Evolutionary conservation across 495 filamentous ascomycete species (phyloP), one percentile per base, ranked within the genome.

Genomic region (Chaetomium fimeti): DNA sequence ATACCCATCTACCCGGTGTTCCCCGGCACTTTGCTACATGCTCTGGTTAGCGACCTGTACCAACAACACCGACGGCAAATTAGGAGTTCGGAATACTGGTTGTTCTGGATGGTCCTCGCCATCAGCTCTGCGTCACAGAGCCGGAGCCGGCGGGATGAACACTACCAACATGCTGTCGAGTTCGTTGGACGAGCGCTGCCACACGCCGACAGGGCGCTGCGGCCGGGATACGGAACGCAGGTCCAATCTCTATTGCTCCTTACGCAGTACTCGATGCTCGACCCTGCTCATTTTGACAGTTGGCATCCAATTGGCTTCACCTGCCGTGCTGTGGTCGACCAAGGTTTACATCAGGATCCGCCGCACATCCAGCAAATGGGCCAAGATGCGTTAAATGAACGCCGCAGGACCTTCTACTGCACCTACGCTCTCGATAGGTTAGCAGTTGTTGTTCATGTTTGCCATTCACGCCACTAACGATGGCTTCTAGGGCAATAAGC

Each of bases 271-370:
- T 87, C 92, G 6, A 88, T 93, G 75, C 80, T 95, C 36, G 92
- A 97, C 70, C 92, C 93, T 16, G 82, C 84, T 43, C 92, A 92
- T 71, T 95, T 96, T 71, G 90, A 94, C 62, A 89, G 87, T 69
- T 97, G 93, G 91, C 91, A 91, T 62, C 74, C 97, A 57, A 88
- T 96, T 58, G 93, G 92, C 28, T 90, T 93, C 71, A 91, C 92
- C 18, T 89, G 88, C 47, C 85, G 93, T 57, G 90, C 89, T 24
- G 87, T 91, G 70, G 82, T 96, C 38, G 93, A 98, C 77, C 77
- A 96, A 24, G 93, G 93, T 3, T 82, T 93, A 51, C 93, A 97
- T 72, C 91, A 96, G 73, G 92, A 96, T 61, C 89, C 91, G 0
- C 85, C 89, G n/a, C 78, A 84, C 48, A 85, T 86, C 61, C 78